phyloP scores from a whole-genome alignment of 208 protist species.

The Strigomonas culicis region DNA sequence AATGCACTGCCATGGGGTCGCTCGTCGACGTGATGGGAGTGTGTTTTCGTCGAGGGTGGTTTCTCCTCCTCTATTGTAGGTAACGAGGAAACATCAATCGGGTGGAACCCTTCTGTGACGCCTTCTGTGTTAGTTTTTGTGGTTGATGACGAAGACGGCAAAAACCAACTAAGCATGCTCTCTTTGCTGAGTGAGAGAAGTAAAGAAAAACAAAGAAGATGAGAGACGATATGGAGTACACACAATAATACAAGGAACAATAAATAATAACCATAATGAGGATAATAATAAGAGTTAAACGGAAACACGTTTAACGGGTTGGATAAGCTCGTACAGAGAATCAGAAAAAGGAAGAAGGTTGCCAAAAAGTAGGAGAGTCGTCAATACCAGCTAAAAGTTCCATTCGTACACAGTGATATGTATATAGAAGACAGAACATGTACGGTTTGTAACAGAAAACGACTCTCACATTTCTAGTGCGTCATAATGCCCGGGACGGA shows the following conservation, averaged over 20 bases:
- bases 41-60: not conserved
- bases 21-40: not conserved
- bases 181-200: not conserved
- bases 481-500: conserved; percentile 82
- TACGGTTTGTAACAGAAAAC: not conserved
- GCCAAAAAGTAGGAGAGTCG: too few relatives aligned
- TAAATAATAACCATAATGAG: not conserved
- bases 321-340: too few relatives aligned
- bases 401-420: too few relatives aligned
- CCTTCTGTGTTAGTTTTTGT: not conserved
- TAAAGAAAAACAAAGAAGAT: conserved; percentile 2
- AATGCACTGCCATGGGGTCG: too few relatives aligned
- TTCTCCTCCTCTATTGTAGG: not conserved
- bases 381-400: too few relatives aligned
- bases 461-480: conserved; percentile 24
- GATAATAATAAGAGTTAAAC: not conserved
- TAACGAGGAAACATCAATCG: conserved; percentile 10
- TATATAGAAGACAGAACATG: not conserved
- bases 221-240: too few relatives aligned
- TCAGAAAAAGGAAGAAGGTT: not conserved
- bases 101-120: conserved; percentile 12
- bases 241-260: too few relatives aligned
- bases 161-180: conserved; percentile 30
- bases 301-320: too few relatives aligned
- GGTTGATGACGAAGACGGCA: not conserved